These are phyloP conservation scores for Solanum aculeatissimum DNA, from an alignment of 305 asterid species.

Conservation along the genomic window DNA sequence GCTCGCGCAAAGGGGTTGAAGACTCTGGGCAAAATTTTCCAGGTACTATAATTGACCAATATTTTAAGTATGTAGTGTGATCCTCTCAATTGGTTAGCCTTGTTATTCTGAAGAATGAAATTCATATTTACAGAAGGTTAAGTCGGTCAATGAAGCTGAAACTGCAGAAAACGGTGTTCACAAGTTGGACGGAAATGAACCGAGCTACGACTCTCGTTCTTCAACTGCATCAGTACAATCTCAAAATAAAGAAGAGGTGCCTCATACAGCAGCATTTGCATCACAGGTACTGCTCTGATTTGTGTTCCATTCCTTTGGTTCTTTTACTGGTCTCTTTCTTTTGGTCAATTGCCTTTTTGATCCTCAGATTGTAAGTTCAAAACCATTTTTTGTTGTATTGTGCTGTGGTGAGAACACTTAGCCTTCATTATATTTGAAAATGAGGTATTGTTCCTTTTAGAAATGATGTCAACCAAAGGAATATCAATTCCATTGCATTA, in stretches of 20 bases:
- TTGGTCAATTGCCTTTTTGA: neutral
- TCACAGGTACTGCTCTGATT: constrained; percentile 40
- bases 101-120: neutral
- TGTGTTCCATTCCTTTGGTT: neutral
- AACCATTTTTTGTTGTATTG: neutral
- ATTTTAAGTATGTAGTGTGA: neutral
- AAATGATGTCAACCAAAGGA: neutral
- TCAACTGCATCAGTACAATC: constrained; percentile 41
- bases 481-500: neutral
- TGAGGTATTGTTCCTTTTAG: neutral
- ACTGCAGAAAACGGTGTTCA: constrained; percentile 20
- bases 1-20: constrained; percentile 89
- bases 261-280: constrained; percentile 15
- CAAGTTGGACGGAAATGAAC: constrained; percentile 42
- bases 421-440: neutral
- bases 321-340: neutral
- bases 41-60: constrained; percentile 25
- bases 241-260: constrained; percentile 27
- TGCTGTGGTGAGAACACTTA: neutral
- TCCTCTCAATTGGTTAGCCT: neutral
- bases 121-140: constrained; percentile 45
- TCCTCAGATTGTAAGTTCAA: neutral
- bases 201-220: constrained; percentile 27
- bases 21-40: constrained; percentile 84
- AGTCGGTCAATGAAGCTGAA: constrained; percentile 44